These are phyloP conservation scores for Paramyrothecium sp. DNA, from an alignment of 2,329 filamentous ascomycete species.

Conservation along the genomic window DNA sequence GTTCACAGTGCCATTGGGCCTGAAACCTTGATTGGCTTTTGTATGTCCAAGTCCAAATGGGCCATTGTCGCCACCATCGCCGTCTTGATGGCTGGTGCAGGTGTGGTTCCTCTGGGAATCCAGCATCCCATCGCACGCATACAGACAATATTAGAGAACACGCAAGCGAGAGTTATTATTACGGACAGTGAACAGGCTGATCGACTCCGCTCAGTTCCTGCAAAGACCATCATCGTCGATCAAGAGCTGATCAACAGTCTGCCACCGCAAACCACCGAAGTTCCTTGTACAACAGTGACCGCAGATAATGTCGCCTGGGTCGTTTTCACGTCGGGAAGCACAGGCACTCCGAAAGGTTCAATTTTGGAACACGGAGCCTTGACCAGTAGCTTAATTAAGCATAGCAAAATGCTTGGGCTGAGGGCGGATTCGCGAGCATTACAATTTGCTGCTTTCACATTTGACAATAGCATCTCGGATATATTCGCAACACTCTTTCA, in stretches of 20 bases:
- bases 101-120: too few species aligned
- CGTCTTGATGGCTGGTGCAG: too few species aligned
- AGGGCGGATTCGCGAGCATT: neutral
- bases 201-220: neutral
- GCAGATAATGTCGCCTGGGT: neutral
- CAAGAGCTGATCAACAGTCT: too few species aligned
- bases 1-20: too few species aligned
- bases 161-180: too few species aligned
- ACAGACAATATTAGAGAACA: too few species aligned
- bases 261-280: too few species aligned
- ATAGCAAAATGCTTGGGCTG: neutral
- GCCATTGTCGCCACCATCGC: too few species aligned
- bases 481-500: constrained; percentile 8
- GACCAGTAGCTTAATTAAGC: neutral
- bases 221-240: too few species aligned
- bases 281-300: too few species aligned
- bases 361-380: neutral
- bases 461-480: constrained; percentile 4
- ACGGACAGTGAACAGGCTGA: too few species aligned
- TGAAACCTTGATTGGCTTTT: neutral
- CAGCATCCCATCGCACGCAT: too few species aligned
- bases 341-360: neutral
- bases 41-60: neutral
- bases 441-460: constrained; percentile 8
- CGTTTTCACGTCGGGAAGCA: neutral